Percentiles rank a stretch among this genome's conserved stretches.
phyloP scores from a whole-genome alignment of 2,329 filamentous ascomycete species.

The Sphaerostilbella broomeana region DNA sequence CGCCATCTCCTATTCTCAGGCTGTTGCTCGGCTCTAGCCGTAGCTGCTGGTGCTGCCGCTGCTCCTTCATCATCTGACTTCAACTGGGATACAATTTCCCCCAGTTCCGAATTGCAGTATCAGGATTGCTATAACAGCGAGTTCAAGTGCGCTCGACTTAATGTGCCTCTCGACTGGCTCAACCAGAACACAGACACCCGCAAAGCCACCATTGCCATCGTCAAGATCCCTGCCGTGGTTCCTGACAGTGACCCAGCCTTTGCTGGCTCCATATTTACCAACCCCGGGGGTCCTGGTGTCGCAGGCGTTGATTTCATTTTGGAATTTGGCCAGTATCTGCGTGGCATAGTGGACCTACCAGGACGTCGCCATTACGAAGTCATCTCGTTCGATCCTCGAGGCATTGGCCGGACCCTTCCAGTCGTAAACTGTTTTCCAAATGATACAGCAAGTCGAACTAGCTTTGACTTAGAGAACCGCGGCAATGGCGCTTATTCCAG shows the following conservation, averaged over 20 bases:
- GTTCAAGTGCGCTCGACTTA: constrained; percentile 36
- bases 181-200: constrained; percentile 22
- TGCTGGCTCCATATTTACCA: constrained; percentile 37
- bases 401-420: constrained; percentile 32
- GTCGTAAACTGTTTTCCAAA: constrained; percentile 32
- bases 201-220: constrained; percentile 34
- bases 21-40: constrained; percentile 46
- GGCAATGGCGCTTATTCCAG: constrained; percentile 24
- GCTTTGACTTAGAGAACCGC: constrained; percentile 25
- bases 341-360: constrained; percentile 20
- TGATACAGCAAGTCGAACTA: constrained; percentile 24
- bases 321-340: constrained; percentile 23
- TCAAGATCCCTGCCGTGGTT: constrained; percentile 35
- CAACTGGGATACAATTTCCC: constrained; percentile 30
- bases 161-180: constrained; percentile 38
- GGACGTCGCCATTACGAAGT: constrained; percentile 33
- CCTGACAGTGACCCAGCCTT: constrained; percentile 30
- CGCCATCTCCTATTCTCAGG: constrained; percentile 22
- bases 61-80: constrained; percentile 13
- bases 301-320: constrained; percentile 31
- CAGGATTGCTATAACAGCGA: constrained; percentile 34
- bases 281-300: constrained; percentile 40
- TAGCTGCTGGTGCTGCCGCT: not conserved
- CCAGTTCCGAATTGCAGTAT: constrained; percentile 31
- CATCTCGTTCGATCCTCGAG: constrained; percentile 40